Evolutionary conservation across 176 grass and related monocot genomes (phyloP).

Genomic region (Alopecurus myosuroides): DNA sequence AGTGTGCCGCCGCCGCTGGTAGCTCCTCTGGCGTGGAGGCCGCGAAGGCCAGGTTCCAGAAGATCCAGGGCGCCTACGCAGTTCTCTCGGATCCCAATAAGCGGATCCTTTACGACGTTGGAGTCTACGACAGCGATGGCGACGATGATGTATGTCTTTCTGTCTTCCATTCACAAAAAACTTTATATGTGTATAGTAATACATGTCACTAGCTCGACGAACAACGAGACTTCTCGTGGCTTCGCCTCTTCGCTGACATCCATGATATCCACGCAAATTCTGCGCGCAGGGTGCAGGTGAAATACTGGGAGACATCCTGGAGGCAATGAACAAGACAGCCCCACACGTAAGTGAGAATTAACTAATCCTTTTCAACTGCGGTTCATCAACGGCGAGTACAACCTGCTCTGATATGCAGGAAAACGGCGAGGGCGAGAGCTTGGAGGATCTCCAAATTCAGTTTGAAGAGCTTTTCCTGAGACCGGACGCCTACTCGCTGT

Average conservation of each 20-base stretch:
- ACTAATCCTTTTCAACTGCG: background rate
- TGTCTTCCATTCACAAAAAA: background rate
- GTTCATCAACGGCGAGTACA: too few species aligned
- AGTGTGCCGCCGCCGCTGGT: constrained; percentile 31
- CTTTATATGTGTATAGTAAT: background rate
- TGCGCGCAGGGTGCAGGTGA: constrained; percentile 43
- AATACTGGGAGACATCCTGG: constrained; percentile 52
- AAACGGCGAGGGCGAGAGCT: constrained; percentile 24
- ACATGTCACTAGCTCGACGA: background rate
- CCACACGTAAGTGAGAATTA: background rate
- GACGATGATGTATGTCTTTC: constrained; percentile 21
- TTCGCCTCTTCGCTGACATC: background rate
- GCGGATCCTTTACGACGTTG: constrained; percentile 68
- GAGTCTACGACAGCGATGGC: constrained; percentile 57
- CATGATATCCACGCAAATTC: background rate
- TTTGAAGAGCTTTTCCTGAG: constrained; percentile 65
- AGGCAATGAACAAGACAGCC: constrained; percentile 51
- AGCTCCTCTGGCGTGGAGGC: constrained; percentile 22
- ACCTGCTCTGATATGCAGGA: background rate
- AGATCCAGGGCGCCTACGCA: constrained; percentile 62
- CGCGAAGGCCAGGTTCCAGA: constrained; percentile 60
- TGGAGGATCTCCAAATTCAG: constrained; percentile 53
- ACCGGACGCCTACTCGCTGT: background rate
- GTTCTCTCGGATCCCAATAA: constrained; percentile 70
- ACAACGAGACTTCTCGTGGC: background rate